These are phyloP conservation scores for Aphanoascus verrucosus DNA, from an alignment of 2,329 filamentous ascomycete species.

Conservation along the genomic window DNA sequence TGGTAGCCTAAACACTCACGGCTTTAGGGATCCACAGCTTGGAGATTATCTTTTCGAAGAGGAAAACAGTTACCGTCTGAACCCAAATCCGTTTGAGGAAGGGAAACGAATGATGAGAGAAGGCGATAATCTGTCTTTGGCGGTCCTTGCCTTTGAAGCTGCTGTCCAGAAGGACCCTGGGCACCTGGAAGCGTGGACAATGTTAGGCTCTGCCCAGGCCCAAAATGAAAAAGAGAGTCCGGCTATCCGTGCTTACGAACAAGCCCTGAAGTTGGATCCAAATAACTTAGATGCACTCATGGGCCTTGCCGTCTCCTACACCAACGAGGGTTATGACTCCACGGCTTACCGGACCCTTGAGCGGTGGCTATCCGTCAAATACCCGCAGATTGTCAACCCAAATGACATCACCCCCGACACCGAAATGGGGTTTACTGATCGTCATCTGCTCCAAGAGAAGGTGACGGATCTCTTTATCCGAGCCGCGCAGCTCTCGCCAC, in stretches of 20 bases:
- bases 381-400: constrained; percentile 68
- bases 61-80: constrained; percentile 76
- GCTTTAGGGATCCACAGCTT: constrained; percentile 62
- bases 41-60: constrained; percentile 92
- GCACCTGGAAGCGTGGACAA: constrained; percentile 88
- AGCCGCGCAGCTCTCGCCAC: constrained; percentile 82
- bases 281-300: constrained; percentile 82
- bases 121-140: constrained; percentile 86
- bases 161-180: constrained; percentile 80
- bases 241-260: constrained; percentile 85
- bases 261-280: constrained; percentile 77
- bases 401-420: constrained; percentile 56
- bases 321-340: constrained; percentile 96
- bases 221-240: constrained; percentile 98
- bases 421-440: constrained; percentile 92
- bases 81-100: constrained; percentile 80
- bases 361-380: constrained; percentile 92
- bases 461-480: constrained; percentile 85
- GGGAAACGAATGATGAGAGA: constrained; percentile 86
- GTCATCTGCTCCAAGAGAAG: constrained; percentile 76
- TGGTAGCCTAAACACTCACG: constrained; percentile 52
- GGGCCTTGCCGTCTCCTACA: constrained; percentile 93
- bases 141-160: constrained; percentile 88
- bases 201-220: constrained; percentile 81
- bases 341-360: constrained; percentile 93